phyloP scores from a whole-genome alignment of 768 basidiomycete genomes.

The Serendipita indica region DNA sequence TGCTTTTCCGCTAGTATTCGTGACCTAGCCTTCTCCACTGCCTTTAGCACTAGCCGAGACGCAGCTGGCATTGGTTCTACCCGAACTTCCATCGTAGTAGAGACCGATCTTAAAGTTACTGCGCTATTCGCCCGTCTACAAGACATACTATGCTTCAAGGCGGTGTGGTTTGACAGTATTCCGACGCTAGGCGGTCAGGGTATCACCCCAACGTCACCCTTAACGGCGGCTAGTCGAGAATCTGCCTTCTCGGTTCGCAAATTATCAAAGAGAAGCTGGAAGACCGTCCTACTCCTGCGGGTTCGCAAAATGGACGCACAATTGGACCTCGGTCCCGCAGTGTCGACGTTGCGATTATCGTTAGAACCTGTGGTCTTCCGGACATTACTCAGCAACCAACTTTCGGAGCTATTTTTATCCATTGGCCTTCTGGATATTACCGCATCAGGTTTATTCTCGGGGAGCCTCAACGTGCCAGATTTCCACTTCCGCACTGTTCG shows the following conservation, averaged over 20 bases:
- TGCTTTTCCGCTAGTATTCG: constrained; percentile 48
- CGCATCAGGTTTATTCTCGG: constrained; percentile 55
- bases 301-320: constrained; percentile 59
- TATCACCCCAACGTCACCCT: constrained; percentile 17
- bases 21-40: constrained; percentile 65
- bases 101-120: constrained; percentile 68
- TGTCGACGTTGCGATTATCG: constrained; percentile 53
- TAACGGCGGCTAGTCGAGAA: not conserved
- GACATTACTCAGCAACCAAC: constrained; percentile 45
- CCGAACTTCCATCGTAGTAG: constrained; percentile 60
- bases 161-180: constrained; percentile 83
- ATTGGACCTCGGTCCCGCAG: constrained; percentile 75
- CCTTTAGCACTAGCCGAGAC: constrained; percentile 41
- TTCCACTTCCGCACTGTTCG: constrained; percentile 65
- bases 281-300: constrained; percentile 49
- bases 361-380: constrained; percentile 48
- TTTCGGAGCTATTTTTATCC: constrained; percentile 47
- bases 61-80: constrained; percentile 26
- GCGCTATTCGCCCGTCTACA: constrained; percentile 76
- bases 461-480: constrained; percentile 47
- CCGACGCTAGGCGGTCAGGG: constrained; percentile 45
- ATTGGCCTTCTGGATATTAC: constrained; percentile 38
- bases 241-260: not conserved
- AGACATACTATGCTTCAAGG: constrained; percentile 88
- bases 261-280: constrained; percentile 31